These are phyloP conservation scores for Laguncularia racemosa DNA, from an alignment of 345 rosid species.

Conservation along the genomic window DNA sequence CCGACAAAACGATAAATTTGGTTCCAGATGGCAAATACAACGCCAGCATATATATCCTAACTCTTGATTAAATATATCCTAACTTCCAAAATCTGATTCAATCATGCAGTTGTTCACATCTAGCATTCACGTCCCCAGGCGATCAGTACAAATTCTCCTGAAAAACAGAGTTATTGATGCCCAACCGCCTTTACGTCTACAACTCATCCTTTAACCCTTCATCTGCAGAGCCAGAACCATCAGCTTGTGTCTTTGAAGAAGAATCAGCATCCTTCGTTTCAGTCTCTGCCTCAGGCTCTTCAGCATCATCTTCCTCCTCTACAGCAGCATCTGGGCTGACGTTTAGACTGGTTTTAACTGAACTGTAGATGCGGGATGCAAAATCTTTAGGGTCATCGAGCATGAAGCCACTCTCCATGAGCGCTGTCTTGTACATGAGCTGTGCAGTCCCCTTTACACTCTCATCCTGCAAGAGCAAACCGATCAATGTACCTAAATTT, in stretches of 20 bases:
- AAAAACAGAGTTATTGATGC: too few relatives aligned
- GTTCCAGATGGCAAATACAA: too few relatives aligned
- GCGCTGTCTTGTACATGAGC: conserved; percentile 89
- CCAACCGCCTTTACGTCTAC: conserved; percentile 17
- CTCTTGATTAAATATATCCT: too few relatives aligned
- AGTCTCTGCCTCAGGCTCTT: conserved; percentile 33
- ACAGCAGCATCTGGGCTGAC: conserved; percentile 69
- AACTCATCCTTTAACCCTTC: conserved; percentile 40
- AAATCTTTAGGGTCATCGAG: conserved; percentile 78
- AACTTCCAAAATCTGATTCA: too few relatives aligned
- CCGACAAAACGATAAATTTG: too few relatives aligned
- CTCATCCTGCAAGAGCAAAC: conserved; percentile 42
- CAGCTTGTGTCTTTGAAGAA: conserved; percentile 18
- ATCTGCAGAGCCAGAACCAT: conserved; percentile 23
- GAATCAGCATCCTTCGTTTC: conserved; percentile 27
- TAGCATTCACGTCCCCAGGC: too few relatives aligned
- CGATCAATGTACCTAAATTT: too few relatives aligned
- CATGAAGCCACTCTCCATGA: conserved; percentile 91
- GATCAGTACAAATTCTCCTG: too few relatives aligned
- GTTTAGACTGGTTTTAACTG: conserved; percentile 64
- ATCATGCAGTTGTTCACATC: too few relatives aligned
- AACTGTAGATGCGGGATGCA: conserved; percentile 67
- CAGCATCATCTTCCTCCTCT: conserved; percentile 71
- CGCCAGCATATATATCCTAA: too few relatives aligned
- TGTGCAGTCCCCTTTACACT: conserved; percentile 69